These are phyloP conservation scores for Cenchrus americanus DNA, from an alignment of 176 grass and related monocot species.

Conservation along the genomic window DNA sequence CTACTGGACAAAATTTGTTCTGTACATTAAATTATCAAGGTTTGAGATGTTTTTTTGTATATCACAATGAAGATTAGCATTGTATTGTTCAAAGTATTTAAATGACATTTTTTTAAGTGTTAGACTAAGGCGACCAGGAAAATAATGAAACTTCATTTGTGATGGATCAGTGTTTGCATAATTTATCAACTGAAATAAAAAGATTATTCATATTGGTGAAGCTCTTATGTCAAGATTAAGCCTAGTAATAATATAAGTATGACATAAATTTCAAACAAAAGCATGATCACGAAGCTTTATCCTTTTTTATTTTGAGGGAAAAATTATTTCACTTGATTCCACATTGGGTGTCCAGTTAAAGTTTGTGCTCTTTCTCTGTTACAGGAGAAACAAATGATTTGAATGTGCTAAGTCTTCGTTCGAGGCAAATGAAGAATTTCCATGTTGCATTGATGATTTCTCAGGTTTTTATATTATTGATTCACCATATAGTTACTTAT, in stretches of 20 bases:
- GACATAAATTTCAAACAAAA: constrained; percentile 28
- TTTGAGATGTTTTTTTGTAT: neutral
- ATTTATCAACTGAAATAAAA: constrained; percentile 32
- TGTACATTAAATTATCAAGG: constrained; percentile 14
- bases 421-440: constrained; percentile 98
- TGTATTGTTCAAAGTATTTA: constrained; percentile 1
- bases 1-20: constrained; percentile 25
- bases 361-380: constrained; percentile 9
- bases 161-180: constrained; percentile 34
- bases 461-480: constrained; percentile 65
- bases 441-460: constrained; percentile 92
- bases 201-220: neutral
- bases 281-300: constrained; percentile 1
- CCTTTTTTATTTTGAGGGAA: neutral
- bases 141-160: constrained; percentile 16
- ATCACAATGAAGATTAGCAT: constrained; percentile 9
- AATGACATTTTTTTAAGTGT: neutral
- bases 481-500: neutral
- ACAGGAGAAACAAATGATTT: constrained; percentile 88
- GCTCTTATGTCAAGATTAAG: neutral
- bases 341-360: constrained; percentile 1
- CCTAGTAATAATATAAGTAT: constrained; percentile 3
- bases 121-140: neutral
- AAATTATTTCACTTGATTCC: constrained; percentile 25
- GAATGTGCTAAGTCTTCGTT: constrained; percentile 66